Conservation (phyloP, 345 rosid genomes). For the Hypericum androsaemum region DNA sequence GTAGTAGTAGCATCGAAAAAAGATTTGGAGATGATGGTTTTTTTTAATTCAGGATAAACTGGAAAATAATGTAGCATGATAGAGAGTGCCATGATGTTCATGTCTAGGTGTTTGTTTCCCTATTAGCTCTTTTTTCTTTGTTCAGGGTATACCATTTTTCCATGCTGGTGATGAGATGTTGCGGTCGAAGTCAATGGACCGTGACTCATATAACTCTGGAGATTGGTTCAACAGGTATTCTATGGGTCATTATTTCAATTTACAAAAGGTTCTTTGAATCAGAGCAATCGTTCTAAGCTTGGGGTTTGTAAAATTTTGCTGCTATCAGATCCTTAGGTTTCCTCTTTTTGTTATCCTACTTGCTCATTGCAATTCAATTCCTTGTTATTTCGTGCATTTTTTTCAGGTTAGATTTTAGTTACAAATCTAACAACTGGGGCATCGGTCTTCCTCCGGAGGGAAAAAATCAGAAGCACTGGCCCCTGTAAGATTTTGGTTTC, state of each 20-base stretch:
- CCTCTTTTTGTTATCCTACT: conserved; percentile 3
- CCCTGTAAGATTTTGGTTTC: conserved; percentile 43
- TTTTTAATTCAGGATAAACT: no score
- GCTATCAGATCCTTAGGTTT: background rate
- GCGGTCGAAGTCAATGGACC: conserved; percentile 93
- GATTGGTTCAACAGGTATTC: conserved; percentile 93
- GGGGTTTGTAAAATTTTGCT: conserved; percentile 3
- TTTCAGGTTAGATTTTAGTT: conserved; percentile 77
- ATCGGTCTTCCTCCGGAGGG: conserved; percentile 87
- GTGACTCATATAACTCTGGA: conserved; percentile 96
- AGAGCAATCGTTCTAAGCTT: background rate
- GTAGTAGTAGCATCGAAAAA: no score
- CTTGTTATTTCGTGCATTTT: conserved; percentile 5
- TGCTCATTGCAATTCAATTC: background rate
- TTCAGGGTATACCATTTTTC: conserved; percentile 86
- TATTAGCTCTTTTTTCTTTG: conserved; percentile 5
- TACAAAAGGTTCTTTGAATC: background rate
- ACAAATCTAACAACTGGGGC: conserved; percentile 79
- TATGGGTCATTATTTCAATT: conserved; percentile 8
- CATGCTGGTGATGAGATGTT: conserved; percentile 91
- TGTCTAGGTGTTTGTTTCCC: background rate
- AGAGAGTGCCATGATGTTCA: no score
- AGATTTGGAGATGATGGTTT: no score
- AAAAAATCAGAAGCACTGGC: conserved; percentile 79
- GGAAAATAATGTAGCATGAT: no score